Conservation (phyloP, 2,329 filamentous ascomycete genomes). For the Epichloe coenophiala region DNA sequence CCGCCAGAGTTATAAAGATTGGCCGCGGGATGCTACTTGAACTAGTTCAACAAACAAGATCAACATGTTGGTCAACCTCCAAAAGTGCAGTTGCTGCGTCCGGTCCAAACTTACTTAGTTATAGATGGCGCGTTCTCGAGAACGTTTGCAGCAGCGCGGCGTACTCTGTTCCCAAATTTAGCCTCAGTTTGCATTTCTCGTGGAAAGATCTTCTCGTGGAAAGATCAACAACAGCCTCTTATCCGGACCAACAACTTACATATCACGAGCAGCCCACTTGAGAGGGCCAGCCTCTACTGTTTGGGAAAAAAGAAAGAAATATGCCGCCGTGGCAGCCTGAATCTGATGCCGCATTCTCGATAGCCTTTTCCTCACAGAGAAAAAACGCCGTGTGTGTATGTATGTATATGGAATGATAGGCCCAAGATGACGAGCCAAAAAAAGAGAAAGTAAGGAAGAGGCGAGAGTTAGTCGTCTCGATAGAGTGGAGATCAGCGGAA, state of each 20-base stretch:
- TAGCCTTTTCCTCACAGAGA: not conserved
- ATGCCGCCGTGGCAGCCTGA: slow-evolving; percentile 12
- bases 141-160: slow-evolving; percentile 7
- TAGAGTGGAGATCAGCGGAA: not conserved
- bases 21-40: not conserved
- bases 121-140: not conserved
- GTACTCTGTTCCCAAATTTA: slow-evolving; percentile 10
- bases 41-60: not conserved
- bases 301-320: slow-evolving; percentile 16
- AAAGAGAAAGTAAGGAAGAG: not conserved
- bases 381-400: not conserved
- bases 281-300: slow-evolving; percentile 23
- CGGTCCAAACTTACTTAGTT: not conserved
- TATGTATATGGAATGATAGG: not conserved
- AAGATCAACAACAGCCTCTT: not conserved
- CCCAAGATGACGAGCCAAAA: not conserved
- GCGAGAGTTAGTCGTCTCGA: not conserved
- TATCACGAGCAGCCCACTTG: slow-evolving; percentile 17
- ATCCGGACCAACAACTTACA: slow-evolving; percentile 12
- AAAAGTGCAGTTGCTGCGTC: not conserved
- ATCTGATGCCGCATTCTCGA: slow-evolving; percentile 2
- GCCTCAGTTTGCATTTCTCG: not conserved
- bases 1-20: not conserved
- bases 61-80: not conserved
- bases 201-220: not conserved